A percentile compares a stretch with the other conserved stretches of the same genome.
Conservation (phyloP, 768 basidiomycete genomes). For the Termitomyces sp. region DNA sequence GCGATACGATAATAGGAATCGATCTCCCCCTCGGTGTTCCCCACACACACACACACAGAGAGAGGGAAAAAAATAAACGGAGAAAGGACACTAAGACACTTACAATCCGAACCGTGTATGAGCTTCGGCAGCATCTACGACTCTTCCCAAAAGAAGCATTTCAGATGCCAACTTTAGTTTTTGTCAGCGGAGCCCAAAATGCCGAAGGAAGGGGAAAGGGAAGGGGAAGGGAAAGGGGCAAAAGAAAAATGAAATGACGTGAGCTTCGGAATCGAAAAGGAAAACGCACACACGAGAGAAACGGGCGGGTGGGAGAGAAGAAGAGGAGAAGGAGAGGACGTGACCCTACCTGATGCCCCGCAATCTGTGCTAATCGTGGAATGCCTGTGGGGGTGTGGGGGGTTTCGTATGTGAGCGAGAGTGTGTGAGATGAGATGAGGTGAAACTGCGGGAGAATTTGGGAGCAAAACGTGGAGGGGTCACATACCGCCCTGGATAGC, state of each 20-base stretch:
- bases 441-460: no score
- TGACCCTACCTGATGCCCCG: slow-evolving; percentile 67
- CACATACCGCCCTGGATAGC: slow-evolving; percentile 62
- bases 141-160: slow-evolving; percentile 67
- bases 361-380: slow-evolving; percentile 57
- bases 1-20: no score
- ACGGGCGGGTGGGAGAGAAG: no score
- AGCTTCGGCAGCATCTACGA: slow-evolving; percentile 65
- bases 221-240: no score
- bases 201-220: background rate
- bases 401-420: no score
- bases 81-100: slow-evolving; percentile 32
- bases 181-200: background rate
- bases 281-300: background rate
- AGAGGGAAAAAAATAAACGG: no score
- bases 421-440: no score
- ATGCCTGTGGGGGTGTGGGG: slow-evolving; percentile 40
- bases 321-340: no score
- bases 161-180: slow-evolving; percentile 64
- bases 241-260: no score
- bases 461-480: no score
- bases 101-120: slow-evolving; percentile 71
- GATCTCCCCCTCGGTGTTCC: no score
- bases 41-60: no score
- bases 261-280: background rate